Conservation (phyloP, 2,329 filamentous ascomycete species). For the Fusarium globosum region DNA sequence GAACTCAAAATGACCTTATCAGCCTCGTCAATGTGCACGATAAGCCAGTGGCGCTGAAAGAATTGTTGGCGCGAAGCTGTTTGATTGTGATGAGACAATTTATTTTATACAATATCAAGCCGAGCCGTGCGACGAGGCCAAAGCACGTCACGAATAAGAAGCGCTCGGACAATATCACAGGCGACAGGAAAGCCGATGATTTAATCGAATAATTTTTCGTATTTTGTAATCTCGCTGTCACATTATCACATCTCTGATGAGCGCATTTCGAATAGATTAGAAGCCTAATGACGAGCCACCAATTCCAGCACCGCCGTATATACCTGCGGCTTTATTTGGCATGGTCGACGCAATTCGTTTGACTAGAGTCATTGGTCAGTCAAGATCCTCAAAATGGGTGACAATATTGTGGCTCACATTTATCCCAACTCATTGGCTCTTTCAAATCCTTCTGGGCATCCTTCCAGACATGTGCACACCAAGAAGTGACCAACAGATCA, state of each 20-base stretch:
- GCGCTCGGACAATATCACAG: not conserved
- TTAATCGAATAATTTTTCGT: not conserved
- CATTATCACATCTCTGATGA: not conserved
- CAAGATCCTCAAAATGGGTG: not conserved
- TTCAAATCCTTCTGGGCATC: slow-evolving; percentile 39
- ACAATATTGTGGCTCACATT: slow-evolving; percentile 29
- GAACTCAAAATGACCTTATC: slow-evolving; percentile 1
- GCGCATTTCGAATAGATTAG: not conserved
- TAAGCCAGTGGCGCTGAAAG: not conserved
- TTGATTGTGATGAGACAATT: not conserved
- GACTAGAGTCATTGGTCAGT: slow-evolving; percentile 12
- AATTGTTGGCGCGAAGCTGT: not conserved
- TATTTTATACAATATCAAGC: not conserved
- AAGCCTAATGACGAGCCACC: not conserved
- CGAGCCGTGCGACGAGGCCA: not conserved
- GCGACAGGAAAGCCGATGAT: not conserved
- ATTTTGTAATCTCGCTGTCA: not conserved
- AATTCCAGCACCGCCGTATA: not conserved
- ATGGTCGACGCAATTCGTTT: slow-evolving; percentile 8
- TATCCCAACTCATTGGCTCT: slow-evolving; percentile 41
- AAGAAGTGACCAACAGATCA: slow-evolving; percentile 46
- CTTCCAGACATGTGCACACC: slow-evolving; percentile 46
- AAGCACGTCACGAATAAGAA: not conserved
- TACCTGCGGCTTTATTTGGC: not conserved
- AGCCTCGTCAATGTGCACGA: not conserved